Conservation (phyloP, 2,329 filamentous ascomycete genomes). For the Epichloe typhina region DNA sequence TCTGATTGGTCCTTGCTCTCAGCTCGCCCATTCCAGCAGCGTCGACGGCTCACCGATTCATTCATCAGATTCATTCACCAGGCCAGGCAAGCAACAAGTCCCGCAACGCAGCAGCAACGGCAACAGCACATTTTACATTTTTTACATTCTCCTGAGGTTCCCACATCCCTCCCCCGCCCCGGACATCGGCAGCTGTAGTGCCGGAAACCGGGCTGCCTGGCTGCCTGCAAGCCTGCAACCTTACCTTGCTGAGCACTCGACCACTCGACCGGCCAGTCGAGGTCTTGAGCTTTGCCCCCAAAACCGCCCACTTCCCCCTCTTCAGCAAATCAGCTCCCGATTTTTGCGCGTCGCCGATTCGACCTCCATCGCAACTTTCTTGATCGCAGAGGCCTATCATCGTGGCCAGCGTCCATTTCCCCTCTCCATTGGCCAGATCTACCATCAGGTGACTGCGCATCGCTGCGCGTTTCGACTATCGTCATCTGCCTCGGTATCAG, state of each 20-base stretch:
- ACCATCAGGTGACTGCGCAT: constrained; percentile 38
- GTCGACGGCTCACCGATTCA: not conserved
- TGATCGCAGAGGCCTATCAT: constrained; percentile 39
- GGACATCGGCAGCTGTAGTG: constrained; percentile 7
- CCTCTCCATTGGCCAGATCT: constrained; percentile 32
- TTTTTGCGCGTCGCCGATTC: constrained; percentile 20
- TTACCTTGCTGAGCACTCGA: constrained; percentile 2
- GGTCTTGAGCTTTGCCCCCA: constrained; percentile 7
- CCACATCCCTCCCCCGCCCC: constrained; percentile 1
- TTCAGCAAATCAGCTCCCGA: constrained; percentile 38
- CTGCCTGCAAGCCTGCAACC: no score
- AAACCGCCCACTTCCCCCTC: constrained; percentile 9
- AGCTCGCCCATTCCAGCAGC: not conserved
- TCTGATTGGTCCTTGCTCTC: not conserved
- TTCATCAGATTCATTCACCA: not conserved
- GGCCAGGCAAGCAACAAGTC: not conserved
- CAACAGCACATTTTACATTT: not conserved
- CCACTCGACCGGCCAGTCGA: not conserved
- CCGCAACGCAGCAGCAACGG: not conserved
- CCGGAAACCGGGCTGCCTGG: constrained; percentile 3
- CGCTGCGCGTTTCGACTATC: constrained; percentile 6
- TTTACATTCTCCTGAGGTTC: not conserved
- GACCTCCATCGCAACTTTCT: constrained; percentile 22
- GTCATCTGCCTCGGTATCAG: constrained; percentile 14
- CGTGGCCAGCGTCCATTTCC: constrained; percentile 27